These are phyloP conservation scores for Clarireedia paspali DNA, from an alignment of 2,329 filamentous ascomycete genomes.

Conservation along the genomic window DNA sequence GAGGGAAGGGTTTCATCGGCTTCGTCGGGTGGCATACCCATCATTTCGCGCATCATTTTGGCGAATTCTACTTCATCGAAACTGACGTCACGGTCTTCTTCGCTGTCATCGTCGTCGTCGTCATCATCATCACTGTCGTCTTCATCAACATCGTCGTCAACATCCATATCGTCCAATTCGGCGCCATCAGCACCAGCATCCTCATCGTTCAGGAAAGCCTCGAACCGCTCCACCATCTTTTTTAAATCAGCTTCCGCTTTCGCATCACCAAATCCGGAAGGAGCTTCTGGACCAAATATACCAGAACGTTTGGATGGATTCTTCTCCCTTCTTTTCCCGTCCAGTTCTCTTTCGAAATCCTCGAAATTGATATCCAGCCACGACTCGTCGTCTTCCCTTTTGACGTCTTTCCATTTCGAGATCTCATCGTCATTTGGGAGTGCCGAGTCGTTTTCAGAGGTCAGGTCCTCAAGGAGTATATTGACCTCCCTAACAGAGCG, in stretches of 20 bases:
- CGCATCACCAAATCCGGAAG: slow-evolving; percentile 54
- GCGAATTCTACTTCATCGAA: slow-evolving; percentile 83
- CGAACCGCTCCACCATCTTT: slow-evolving; percentile 91
- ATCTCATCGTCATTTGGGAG: slow-evolving; percentile 74
- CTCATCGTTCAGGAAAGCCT: slow-evolving; percentile 83
- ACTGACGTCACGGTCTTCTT: slow-evolving; percentile 66
- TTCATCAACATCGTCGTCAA: slow-evolving; percentile 41
- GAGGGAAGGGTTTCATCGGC: neutral
- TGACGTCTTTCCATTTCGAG: slow-evolving; percentile 50
- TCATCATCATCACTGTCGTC: slow-evolving; percentile 44
- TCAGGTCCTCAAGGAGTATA: slow-evolving; percentile 67
- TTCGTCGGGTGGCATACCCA: slow-evolving; percentile 50
- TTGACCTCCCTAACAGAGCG: slow-evolving; percentile 66
- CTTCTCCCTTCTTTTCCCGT: slow-evolving; percentile 38
- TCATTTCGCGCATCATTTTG: slow-evolving; percentile 86
- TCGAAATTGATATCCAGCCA: slow-evolving; percentile 92
- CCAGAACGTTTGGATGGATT: slow-evolving; percentile 20
- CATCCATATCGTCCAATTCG: slow-evolving; percentile 64
- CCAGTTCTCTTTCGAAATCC: slow-evolving; percentile 78
- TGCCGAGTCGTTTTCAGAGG: slow-evolving; percentile 30
- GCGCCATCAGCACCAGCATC: slow-evolving; percentile 73
- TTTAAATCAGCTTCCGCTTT: slow-evolving; percentile 67
- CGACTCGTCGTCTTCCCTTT: slow-evolving; percentile 70
- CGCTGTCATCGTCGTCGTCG: slow-evolving; percentile 45
- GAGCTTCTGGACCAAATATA: slow-evolving; percentile 23